Evolutionary conservation across 176 grass and related monocot species (phyloP).

Genomic region (Poa pratensis): DNA sequence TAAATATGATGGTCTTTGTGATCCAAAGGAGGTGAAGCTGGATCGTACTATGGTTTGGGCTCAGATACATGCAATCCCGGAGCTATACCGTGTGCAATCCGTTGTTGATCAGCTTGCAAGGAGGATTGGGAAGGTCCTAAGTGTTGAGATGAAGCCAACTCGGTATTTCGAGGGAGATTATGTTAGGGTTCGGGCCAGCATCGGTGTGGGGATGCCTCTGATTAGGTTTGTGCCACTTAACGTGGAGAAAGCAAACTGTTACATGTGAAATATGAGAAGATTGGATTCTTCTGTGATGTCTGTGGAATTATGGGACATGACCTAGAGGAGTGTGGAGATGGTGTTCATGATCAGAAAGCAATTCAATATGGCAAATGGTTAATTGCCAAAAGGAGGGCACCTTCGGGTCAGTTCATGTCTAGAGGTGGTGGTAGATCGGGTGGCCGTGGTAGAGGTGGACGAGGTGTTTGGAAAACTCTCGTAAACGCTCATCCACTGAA

Average conservation of each 20-base stretch:
- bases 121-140: not conserved
- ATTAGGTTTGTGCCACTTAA: not conserved
- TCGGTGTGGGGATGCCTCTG: not conserved
- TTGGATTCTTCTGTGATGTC: not conserved
- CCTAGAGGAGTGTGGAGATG: not conserved
- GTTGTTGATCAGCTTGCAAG: not conserved
- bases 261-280: not conserved
- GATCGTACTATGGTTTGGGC: too few relatives aligned
- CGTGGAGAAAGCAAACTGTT: not conserved
- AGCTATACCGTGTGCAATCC: accelerated
- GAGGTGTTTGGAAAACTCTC: too few relatives aligned
- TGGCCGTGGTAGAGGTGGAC: too few relatives aligned
- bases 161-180: not conserved
- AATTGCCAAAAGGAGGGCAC: not conserved
- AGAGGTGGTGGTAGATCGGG: too few relatives aligned
- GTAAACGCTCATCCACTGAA: too few relatives aligned
- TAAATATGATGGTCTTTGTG: too few relatives aligned
- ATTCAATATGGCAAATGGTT: not conserved
- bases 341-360: not conserved
- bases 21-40: too few relatives aligned
- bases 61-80: not conserved
- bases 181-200: not conserved
- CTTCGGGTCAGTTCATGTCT: too few relatives aligned
- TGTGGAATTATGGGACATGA: not conserved
- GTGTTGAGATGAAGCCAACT: not conserved